These are phyloP conservation scores for Trichoderma orchidacearum DNA, from an alignment of 495 filamentous ascomycete genomes.

Conservation along the genomic window DNA sequence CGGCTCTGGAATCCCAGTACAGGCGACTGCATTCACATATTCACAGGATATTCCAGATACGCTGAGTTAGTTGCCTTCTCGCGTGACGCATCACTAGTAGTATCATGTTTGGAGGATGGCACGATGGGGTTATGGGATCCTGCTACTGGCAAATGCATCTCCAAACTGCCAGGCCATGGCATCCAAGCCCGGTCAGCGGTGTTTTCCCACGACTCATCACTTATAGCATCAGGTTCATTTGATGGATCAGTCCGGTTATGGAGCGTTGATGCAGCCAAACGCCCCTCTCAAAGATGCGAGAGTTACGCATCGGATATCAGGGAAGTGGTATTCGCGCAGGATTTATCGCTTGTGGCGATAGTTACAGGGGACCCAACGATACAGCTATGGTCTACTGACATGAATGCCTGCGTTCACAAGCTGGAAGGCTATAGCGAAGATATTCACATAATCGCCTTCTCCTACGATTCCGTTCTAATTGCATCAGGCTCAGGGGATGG, in stretches of 20 bases:
- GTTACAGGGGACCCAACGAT: background rate
- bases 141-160: background rate
- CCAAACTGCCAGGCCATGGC: constrained; percentile 6
- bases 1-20: background rate
- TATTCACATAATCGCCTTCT: constrained; percentile 5
- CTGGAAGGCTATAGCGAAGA: constrained; percentile 4
- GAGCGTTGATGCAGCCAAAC: background rate
- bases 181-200: background rate
- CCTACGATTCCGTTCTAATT: background rate
- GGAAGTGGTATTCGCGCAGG: constrained; percentile 3
- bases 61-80: constrained; percentile 4
- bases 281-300: background rate
- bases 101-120: background rate
- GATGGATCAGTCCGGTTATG: background rate
- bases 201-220: constrained; percentile 1
- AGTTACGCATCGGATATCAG: too few relatives aligned
- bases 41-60: constrained; percentile 4
- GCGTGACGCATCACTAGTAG: background rate
- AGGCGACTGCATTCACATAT: constrained; percentile 1
- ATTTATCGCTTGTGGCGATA: background rate
- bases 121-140: background rate
- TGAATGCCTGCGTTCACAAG: background rate
- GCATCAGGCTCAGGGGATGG: background rate
- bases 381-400: background rate
- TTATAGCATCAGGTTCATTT: background rate